Evolutionary conservation across 2,329 filamentous ascomycete genomes (phyloP), one percentile per base, ranked within the genome.

Genomic region (Pseudomassariella vexata): DNA sequence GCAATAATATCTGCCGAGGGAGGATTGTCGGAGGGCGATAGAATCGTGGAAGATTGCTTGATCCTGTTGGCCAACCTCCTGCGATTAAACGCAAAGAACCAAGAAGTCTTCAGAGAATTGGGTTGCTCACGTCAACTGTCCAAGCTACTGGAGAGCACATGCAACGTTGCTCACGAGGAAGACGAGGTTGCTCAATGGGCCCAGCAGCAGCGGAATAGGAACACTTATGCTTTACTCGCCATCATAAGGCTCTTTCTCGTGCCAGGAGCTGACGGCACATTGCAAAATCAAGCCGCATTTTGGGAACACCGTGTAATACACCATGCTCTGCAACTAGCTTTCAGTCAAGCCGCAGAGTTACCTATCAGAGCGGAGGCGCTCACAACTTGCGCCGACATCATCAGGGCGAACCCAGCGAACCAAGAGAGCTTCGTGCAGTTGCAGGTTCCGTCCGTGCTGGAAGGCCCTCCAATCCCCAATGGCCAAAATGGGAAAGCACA

Each of bases 351-450:
- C 17, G 80, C 85, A 35, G 82, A 84, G 48, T 66, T 83, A 24
- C 76, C 81, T 39, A 89, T 96, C 45, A 85, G 84, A 53, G 79
- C 86, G 21, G 88, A 94, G 76, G 89, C 92, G 41, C 65, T 98
- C 31, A 72, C 77, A 43, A 85, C 87, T 19, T 94, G 87, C 52
- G 88, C 87, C 34, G 88, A 95, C 59, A 73, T 94, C 47, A 94
- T 98, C 47, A 76, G 82, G 41, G 84, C 79, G 24, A 95, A 95
- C 52, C 57, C 79, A 16, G 68, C 67, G 5, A 67, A 96, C 7
- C 92, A 98, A 57, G 88, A 95, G 60, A 76, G 72, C 28, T 96
- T 98, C 55, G 90, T 88, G 5, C 84, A 92, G 49, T 71, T 94
- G 25, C 83, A 86, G 48, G 87, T 96, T 3, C 70, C 70, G 9